Base-by-base conservation (phyloP, 106 monocot genomes). In the Triglochin maritima region DNA sequence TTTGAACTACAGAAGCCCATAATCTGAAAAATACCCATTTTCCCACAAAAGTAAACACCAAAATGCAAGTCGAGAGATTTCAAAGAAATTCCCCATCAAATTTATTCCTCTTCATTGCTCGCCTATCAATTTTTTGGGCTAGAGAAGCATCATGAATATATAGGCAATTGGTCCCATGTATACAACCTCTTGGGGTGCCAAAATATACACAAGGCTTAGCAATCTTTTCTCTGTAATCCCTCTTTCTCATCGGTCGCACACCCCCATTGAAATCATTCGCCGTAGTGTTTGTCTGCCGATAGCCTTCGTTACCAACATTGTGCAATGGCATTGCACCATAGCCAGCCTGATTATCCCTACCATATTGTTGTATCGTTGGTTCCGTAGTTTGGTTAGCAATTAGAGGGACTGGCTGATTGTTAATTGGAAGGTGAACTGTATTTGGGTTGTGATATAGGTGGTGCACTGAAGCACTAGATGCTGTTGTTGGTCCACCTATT, bases 181-280 rank as follows among this genome's bases (percentile, higher is more conserved):
- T 47, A 55, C 95, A 95, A 3, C 90, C 95, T 59, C 79, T 83
- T 0, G 83, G 75, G 60, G 77, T 90, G 78, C 90, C 90, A 71
- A 87, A 95, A 63, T 72, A 90, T 3, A 60, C 78, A 63, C 95
- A 95, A 4, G 81, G 82, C 74, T 77, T 95, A 14, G 59, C 64
- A 43, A 80, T 66, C 66, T 67, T 90, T 1, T 71, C 48, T 64
- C 80, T 82, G 52, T 12, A n/a, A 53, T 83, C 72, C 63, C 74
- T 69, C 48, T 55, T 67, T 13, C 12, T 45, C 6, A 64, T 77
- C 6, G 41, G 7, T 61, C 44, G 48, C 14, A 58, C 62, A 48
- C 64, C 60, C 49, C 16, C 42, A 9, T 49, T 62, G 11, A 49
- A 4, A 49, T 65, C 65, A 3, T 49, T 50, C 29, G 12, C 49